Base-by-base conservation (phyloP, 208 protist species). In the Trypanosoma platydactyli region DNA sequence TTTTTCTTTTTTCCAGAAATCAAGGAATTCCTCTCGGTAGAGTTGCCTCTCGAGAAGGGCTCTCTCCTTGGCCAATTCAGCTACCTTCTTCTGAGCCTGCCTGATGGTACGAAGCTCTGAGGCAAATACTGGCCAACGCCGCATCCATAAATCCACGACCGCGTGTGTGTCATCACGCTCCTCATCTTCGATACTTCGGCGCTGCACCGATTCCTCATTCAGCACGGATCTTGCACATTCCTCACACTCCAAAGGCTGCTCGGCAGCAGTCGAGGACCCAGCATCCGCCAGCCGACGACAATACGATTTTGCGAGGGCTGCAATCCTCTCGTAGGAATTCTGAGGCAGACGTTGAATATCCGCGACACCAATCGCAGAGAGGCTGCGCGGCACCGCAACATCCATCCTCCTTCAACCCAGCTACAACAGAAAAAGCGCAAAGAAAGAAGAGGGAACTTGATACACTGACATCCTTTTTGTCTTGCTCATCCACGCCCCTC, bases 21-120 rank as follows among this genome's bases (percentile, higher is more conserved):
- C 13, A 27, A 65, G 22, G 56, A 73, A 73, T 53, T 60, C 44
- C 42, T 73, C 58, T 42, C 68, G 68, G 53, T 73, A 73, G 27
- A 73, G 18, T 41, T 73, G 49, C 20, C 59, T 24, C 41, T 67
- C 49, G 35, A 73, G n/a, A 40, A 51, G 27, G 12, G 38, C 13
- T 46, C 40, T 22, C 40, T 66, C 4, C 29, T 51, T 66, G 4
- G 5, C 24, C 25, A 45, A 22, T 52, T 64, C 5, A 15, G n/a
- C 42, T 35, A 27, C 60, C 33, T 50, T 65, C 22, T 49, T 3
- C 25, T 45, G 24, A 6, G 11, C 24, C 35, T 54, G 40, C 12
- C 41, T 53, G 18, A 73, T 51, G 5, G 38, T 16, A 12, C 16
- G 5, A 46, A 66, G 40, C 45, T 66, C 53, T 3, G 30, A 22